These are phyloP conservation scores for Periconia digitata DNA, from an alignment of 2,329 filamentous ascomycete species.

Conservation along the genomic window DNA sequence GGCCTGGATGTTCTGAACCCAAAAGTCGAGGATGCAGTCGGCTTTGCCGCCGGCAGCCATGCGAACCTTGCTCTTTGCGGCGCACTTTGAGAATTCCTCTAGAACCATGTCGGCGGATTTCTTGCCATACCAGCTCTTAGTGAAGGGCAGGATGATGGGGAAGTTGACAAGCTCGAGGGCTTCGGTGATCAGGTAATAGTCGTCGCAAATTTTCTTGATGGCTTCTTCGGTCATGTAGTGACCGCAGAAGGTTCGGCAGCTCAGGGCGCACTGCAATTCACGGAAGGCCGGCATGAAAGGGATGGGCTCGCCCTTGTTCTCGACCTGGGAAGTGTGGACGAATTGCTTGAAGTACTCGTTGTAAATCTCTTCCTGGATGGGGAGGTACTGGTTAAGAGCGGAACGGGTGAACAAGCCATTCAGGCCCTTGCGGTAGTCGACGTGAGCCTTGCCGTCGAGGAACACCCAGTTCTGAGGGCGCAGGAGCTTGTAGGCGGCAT, in stretches of 20 bases:
- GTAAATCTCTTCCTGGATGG: slow-evolving; percentile 90
- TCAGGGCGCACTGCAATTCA: slow-evolving; percentile 91
- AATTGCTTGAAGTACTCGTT: slow-evolving; percentile 82
- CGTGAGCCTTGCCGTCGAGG: slow-evolving; percentile 89
- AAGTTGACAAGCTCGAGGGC: slow-evolving; percentile 92
- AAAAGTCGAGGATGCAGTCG: slow-evolving; percentile 93
- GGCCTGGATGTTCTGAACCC: slow-evolving; percentile 79
- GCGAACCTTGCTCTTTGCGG: slow-evolving; percentile 87
- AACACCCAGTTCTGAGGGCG: slow-evolving; percentile 96
- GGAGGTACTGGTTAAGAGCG: slow-evolving; percentile 84
- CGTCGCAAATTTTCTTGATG: slow-evolving; percentile 91
- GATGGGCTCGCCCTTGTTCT: slow-evolving; percentile 70
- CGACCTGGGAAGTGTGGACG: slow-evolving; percentile 68
- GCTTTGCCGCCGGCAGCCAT: slow-evolving; percentile 87
- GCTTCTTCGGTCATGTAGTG: slow-evolving; percentile 90
- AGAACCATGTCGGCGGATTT: slow-evolving; percentile 92
- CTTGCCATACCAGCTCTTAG: slow-evolving; percentile 96
- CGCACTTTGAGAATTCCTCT: slow-evolving; percentile 84
- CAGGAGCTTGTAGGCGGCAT: slow-evolving; percentile 89
- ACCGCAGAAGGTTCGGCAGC: slow-evolving; percentile 94
- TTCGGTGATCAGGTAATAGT: slow-evolving; percentile 95
- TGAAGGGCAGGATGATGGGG: slow-evolving; percentile 88
- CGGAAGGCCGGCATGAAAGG: slow-evolving; percentile 93
- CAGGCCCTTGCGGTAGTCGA: slow-evolving; percentile 95
- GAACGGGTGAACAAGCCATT: slow-evolving; percentile 92